phyloP scores from a whole-genome alignment of 805 yeast genomes.

The Ogataea populi-albae region DNA sequence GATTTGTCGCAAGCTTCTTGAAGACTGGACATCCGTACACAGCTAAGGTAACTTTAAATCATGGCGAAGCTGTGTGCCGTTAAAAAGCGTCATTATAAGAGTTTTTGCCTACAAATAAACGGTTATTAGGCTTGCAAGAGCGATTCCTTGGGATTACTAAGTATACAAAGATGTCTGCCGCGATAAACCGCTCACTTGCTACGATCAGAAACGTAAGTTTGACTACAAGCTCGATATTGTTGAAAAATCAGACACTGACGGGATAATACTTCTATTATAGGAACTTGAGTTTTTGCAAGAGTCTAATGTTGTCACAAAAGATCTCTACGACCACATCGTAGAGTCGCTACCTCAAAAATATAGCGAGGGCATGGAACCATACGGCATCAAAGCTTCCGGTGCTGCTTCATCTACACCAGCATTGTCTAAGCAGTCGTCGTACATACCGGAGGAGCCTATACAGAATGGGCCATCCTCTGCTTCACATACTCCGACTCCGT shows the following conservation, averaged over 20 bases:
- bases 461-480: constrained; percentile 9
- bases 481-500: too few species aligned
- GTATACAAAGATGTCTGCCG: constrained; percentile 52
- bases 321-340: constrained; percentile 49
- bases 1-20: too few species aligned
- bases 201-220: constrained; percentile 53
- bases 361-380: constrained; percentile 39
- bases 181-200: constrained; percentile 74
- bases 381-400: constrained; percentile 24
- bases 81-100: too few species aligned
- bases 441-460: constrained; percentile 6
- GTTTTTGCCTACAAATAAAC: too few species aligned
- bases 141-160: too few species aligned
- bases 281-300: constrained; percentile 79
- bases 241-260: constrained; percentile 4
- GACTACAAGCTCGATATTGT: too few species aligned
- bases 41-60: too few species aligned
- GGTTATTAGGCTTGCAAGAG: too few species aligned
- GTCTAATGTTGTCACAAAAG: constrained; percentile 64
- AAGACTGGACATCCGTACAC: too few species aligned
- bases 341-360: constrained; percentile 56
- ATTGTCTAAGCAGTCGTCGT: constrained; percentile 4
- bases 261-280: constrained; percentile 15
- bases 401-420: constrained; percentile 7
- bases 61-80: too few species aligned